A percentile compares a stretch with the other conserved stretches of the same genome.
Conservation (phyloP, 768 basidiomycete species). For the Phaffia tasmanica region DNA sequence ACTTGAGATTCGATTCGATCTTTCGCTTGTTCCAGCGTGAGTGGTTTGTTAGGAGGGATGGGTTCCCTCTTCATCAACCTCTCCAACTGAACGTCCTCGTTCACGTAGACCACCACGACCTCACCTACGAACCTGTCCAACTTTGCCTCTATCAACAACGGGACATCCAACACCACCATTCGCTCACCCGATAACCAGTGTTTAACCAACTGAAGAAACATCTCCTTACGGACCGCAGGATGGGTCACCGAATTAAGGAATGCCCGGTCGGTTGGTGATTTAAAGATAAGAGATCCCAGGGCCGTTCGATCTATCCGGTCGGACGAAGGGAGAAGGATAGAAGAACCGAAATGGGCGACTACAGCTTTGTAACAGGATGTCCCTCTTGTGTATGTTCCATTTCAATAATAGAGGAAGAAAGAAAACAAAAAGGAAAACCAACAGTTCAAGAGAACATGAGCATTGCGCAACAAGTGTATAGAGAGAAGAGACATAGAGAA, state of each 20-base stretch:
- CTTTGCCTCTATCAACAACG: slow-evolving; percentile 77
- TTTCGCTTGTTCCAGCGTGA: slow-evolving; percentile 55
- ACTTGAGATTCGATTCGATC: slow-evolving; percentile 70
- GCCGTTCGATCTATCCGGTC: slow-evolving; percentile 71
- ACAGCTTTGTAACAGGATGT: slow-evolving; percentile 61
- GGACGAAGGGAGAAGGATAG: slow-evolving; percentile 46
- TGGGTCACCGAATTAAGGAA: slow-evolving; percentile 77
- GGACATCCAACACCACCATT: slow-evolving; percentile 77
- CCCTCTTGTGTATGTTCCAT: slow-evolving; percentile 38
- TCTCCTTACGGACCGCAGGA: slow-evolving; percentile 72
- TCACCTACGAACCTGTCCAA: slow-evolving; percentile 71
- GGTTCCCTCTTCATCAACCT: slow-evolving; percentile 18
- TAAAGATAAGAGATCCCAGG: slow-evolving; percentile 75
- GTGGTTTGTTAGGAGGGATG: slow-evolving; percentile 44
- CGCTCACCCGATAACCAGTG: slow-evolving; percentile 69
- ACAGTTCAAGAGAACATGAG: background rate
- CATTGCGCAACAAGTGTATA: background rate
- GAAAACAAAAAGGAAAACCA: background rate
- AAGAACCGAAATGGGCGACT: slow-evolving; percentile 56
- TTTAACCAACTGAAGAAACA: slow-evolving; percentile 55
- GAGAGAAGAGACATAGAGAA: background rate
- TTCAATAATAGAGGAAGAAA: background rate
- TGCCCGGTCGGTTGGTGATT: slow-evolving; percentile 57
- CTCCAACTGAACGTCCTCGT: background rate
- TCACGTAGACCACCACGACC: slow-evolving; percentile 88